A percentile compares a stretch with the other conserved stretches of the same genome.
These are phyloP conservation scores for Cryptococcus deneoformans DNA, from an alignment of 1,284 basidiomycete species.

Conservation along the genomic window DNA sequence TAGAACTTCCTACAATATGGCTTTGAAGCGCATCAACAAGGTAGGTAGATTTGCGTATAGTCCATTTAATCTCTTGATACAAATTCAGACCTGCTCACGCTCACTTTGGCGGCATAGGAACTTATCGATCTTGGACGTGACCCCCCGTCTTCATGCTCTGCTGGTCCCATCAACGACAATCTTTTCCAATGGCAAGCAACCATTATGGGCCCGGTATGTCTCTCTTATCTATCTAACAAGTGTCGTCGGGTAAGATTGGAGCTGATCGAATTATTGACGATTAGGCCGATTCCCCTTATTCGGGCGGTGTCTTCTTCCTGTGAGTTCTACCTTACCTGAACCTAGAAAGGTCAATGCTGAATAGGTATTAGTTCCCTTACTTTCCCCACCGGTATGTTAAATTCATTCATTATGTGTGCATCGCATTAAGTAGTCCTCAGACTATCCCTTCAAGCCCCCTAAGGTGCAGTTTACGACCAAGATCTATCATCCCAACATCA, in stretches of 20 bases:
- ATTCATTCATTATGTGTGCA: not conserved
- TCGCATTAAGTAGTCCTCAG: slow-evolving; percentile 48
- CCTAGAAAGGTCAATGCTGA: not conserved
- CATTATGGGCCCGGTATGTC: slow-evolving; percentile 91
- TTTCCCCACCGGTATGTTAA: slow-evolving; percentile 47
- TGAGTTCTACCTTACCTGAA: slow-evolving; percentile 36
- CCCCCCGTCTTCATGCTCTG: slow-evolving; percentile 97
- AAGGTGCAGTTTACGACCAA: slow-evolving; percentile 99
- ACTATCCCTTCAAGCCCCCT: slow-evolving; percentile 99
- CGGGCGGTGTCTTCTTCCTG: slow-evolving; percentile 96
- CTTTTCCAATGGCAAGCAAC: slow-evolving; percentile 99
- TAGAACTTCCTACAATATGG: slow-evolving; percentile 58
- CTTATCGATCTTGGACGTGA: slow-evolving; percentile 95
- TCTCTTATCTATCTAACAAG: too few species aligned
- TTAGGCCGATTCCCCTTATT: slow-evolving; percentile 90
- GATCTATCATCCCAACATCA: slow-evolving; percentile 60
- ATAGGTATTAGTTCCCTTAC: slow-evolving; percentile 41
- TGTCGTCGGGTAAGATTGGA: not conserved
- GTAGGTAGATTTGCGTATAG: slow-evolving; percentile 52
- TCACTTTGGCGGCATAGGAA: slow-evolving; percentile 62
- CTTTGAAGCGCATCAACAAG: slow-evolving; percentile 99
- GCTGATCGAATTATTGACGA: not conserved
- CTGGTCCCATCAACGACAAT: slow-evolving; percentile 92
- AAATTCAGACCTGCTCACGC: not conserved
- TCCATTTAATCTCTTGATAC: not conserved